Conservation (phyloP, 768 basidiomycete species). For the Daedaleopsis nitida region DNA sequence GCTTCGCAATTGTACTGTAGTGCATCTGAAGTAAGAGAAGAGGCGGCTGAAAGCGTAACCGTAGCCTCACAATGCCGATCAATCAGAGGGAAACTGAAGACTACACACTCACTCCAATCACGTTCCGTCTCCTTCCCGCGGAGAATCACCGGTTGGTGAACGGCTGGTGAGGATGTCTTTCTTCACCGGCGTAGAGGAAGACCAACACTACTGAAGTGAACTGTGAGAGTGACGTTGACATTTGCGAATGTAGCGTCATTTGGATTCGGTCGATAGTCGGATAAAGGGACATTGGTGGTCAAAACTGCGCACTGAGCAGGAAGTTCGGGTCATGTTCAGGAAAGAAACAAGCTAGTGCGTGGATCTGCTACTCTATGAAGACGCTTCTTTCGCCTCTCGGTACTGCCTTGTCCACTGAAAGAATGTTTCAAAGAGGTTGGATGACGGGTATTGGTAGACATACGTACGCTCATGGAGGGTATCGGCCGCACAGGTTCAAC, state of each 20-base stretch:
- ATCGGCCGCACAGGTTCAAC: conserved; percentile 67
- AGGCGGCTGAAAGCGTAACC: too few species aligned
- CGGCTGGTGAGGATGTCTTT: not conserved
- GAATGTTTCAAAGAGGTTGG: not conserved
- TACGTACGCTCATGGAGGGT: conserved; percentile 76
- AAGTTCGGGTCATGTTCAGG: too few species aligned
- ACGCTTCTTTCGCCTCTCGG: conserved; percentile 31
- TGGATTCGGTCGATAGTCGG: too few species aligned
- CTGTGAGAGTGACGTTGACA: not conserved
- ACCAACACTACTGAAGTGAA: not conserved
- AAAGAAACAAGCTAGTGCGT: not conserved
- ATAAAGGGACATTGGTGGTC: too few species aligned
- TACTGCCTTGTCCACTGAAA: conserved; percentile 55
- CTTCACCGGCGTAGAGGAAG: not conserved
- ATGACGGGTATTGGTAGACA: not conserved
- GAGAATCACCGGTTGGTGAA: not conserved
- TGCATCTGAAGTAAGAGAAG: too few species aligned
- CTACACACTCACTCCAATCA: not conserved
- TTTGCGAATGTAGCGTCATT: too few species aligned
- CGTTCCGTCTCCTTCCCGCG: not conserved
- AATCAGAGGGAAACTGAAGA: not conserved
- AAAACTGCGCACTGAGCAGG: too few species aligned
- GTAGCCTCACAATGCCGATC: too few species aligned
- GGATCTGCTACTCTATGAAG: not conserved
- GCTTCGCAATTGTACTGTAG: too few species aligned